Base-by-base conservation (phyloP, 2,329 filamentous ascomycete species). In the Lizonia empirigonia region DNA sequence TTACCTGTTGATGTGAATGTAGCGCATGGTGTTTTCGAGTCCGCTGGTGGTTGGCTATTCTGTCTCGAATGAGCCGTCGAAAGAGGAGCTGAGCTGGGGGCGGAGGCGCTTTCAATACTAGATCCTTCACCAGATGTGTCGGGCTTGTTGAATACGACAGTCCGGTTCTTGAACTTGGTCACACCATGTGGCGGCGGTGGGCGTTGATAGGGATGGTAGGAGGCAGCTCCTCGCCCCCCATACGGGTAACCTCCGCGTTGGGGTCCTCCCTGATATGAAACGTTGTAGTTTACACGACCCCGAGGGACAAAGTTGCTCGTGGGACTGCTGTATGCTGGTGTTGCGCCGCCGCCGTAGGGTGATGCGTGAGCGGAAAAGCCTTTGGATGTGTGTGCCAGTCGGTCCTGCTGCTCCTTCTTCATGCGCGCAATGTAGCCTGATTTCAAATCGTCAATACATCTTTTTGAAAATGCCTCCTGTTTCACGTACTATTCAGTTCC, bases 1-100 rank as follows among this genome's bases (percentile, higher is more conserved):
- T 54, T 71, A 72, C 69, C 69, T 69, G 67, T 69, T 24, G 59
- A 58, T 39, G 67, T 70, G 56, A 72, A 65, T 19, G 45, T 54
- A 13, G 55, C 58, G 39, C 69, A 71, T 19, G 62, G 63, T 7
- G 44, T 50, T 16, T 48, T 56, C 15, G 50, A 47, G 24, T 57
- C 51, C 5, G 40, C 40, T 19, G 50, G 42, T 32, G 52, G 51
- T 26, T 40, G 42, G 26, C 49, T 42, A 36, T 50, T 47, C 34
- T 53, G 42, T 49, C 49, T 44, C 2, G 41, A 37, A 6, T 42
- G 24, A 13, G 42, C 42, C 32, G 27, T 50, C 20, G 41, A 44
- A 4, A 29, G 13, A 7, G 35, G 39, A 36, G 39, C 39, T 30
- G 48, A 41, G 26, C 44, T 19, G 5, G 49, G 38, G 2, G 33